phyloP scores from a whole-genome alignment of 768 basidiomycete genomes.

The Rhodotorula kratochvilovae region DNA sequence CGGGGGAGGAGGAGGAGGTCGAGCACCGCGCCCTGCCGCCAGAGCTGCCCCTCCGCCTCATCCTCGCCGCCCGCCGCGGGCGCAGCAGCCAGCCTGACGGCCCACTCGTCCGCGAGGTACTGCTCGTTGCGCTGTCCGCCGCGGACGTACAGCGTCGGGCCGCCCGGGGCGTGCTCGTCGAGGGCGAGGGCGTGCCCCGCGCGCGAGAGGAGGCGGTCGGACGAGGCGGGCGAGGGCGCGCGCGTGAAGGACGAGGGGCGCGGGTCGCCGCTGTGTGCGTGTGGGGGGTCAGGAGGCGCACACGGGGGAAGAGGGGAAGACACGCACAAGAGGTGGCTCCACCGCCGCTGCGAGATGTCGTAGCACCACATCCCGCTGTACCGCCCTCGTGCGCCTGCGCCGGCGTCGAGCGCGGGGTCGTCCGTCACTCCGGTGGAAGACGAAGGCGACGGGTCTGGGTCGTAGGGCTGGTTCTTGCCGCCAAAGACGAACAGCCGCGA shows the following conservation, averaged over 20 bases:
- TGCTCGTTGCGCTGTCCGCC: conserved; percentile 37
- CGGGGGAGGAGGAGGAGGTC: conserved; percentile 7
- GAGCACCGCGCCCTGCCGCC: conserved; percentile 32
- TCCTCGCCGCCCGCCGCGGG: background rate
- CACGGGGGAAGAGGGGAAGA: background rate
- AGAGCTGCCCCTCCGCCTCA: background rate
- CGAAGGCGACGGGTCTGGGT: background rate
- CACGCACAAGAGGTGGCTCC: conserved; percentile 31
- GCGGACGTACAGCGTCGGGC: conserved; percentile 33
- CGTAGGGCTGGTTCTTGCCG: conserved; percentile 32
- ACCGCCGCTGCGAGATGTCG: conserved; percentile 3
- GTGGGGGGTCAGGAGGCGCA: background rate
- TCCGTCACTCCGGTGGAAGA: background rate
- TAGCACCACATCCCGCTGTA: conserved; percentile 33
- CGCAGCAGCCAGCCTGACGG: conserved; percentile 10
- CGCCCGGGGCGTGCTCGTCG: conserved; percentile 4
- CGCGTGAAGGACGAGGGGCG: background rate
- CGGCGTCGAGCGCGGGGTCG: too few species aligned
- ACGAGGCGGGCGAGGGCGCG: background rate
- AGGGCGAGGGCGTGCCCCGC: conserved; percentile 40
- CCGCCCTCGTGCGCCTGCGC: background rate
- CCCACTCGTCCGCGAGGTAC: conserved; percentile 41
- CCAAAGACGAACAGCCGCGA: conserved; percentile 36
- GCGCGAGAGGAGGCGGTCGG: conserved; percentile 36
- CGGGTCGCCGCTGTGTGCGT: conserved; percentile 35